Percentiles rank a stretch among this genome's conserved stretches.
These are phyloP conservation scores for Ogataea dorogensis DNA, from an alignment of 805 yeast genomes.

Conservation along the genomic window DNA sequence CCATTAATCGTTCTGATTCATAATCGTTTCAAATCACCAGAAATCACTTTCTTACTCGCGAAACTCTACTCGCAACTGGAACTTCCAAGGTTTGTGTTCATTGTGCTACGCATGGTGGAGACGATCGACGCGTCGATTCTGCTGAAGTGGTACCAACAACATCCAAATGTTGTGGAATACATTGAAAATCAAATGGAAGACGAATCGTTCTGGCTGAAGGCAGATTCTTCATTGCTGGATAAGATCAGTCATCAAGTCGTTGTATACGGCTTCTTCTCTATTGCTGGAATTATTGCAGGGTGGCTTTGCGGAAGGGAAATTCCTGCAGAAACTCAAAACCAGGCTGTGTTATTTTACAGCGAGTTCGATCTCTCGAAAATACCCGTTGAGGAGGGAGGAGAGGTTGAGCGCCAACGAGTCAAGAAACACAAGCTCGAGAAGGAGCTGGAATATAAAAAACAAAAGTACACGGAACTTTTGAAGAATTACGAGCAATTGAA, in stretches of 20 bases:
- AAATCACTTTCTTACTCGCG: slow-evolving; percentile 18
- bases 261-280: slow-evolving; percentile 27
- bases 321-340: slow-evolving; percentile 1
- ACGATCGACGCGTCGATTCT: slow-evolving; percentile 14
- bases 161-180: slow-evolving; percentile 16
- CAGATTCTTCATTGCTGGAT: slow-evolving; percentile 14
- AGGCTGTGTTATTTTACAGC: slow-evolving; percentile 9
- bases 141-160: slow-evolving; percentile 13
- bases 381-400: slow-evolving; percentile 6
- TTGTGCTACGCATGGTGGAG: slow-evolving; percentile 27
- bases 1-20: slow-evolving; percentile 8
- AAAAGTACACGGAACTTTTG: slow-evolving; percentile 29
- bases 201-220: slow-evolving; percentile 23
- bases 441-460: slow-evolving; percentile 19
- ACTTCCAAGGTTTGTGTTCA: slow-evolving; percentile 21
- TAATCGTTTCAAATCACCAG: slow-evolving; percentile 12
- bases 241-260: slow-evolving; percentile 19
- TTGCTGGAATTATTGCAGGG: slow-evolving; percentile 21
- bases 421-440: slow-evolving; percentile 14
- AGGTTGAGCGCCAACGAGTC: slow-evolving; percentile 11
- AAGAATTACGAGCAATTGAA: slow-evolving; percentile 34
- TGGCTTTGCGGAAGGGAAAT: slow-evolving; percentile 7
- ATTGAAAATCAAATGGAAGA: slow-evolving; percentile 12
- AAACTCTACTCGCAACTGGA: slow-evolving; percentile 17
- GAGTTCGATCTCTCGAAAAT: slow-evolving; percentile 14